Evolutionary conservation across 176 grass and related monocot species (phyloP).

Genomic region (Bothriochloa decipiens): DNA sequence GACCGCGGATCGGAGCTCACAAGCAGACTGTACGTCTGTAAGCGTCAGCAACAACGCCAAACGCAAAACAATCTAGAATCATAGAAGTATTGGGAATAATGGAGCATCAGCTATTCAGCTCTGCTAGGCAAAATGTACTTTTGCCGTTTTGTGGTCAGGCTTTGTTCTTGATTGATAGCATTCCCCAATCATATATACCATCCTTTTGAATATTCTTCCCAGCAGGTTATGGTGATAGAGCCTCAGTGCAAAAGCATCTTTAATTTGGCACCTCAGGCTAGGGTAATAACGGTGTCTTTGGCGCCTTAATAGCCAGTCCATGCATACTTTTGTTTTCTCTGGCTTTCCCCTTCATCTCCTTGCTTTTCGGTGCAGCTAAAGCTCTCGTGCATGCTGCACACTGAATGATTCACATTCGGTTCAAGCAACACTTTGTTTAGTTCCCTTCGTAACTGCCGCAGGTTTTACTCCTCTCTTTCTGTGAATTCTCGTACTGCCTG

Average conservation of each 20-base stretch:
- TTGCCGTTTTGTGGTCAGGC: not conserved
- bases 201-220: not conserved
- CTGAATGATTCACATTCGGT: not conserved
- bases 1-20: too few relatives aligned
- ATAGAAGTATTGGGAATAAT: too few relatives aligned
- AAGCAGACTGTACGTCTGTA: too few relatives aligned
- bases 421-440: too few relatives aligned
- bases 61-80: too few relatives aligned
- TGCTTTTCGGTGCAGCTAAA: not conserved
- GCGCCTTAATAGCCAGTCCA: not conserved
- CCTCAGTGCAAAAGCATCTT: constrained; percentile 1
- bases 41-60: too few relatives aligned
- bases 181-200: not conserved
- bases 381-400: not conserved
- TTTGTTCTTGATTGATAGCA: not conserved
- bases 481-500: not conserved
- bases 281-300: not conserved
- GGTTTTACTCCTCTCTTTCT: not conserved
- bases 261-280: not conserved
- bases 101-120: too few relatives aligned
- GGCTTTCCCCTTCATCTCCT: not conserved
- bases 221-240: not conserved
- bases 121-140: not conserved
- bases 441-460: not conserved
- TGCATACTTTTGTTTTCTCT: not conserved